phyloP scores from a whole-genome alignment of 2,329 filamentous ascomycete genomes.

The Hypoxylon rubiginosum region DNA sequence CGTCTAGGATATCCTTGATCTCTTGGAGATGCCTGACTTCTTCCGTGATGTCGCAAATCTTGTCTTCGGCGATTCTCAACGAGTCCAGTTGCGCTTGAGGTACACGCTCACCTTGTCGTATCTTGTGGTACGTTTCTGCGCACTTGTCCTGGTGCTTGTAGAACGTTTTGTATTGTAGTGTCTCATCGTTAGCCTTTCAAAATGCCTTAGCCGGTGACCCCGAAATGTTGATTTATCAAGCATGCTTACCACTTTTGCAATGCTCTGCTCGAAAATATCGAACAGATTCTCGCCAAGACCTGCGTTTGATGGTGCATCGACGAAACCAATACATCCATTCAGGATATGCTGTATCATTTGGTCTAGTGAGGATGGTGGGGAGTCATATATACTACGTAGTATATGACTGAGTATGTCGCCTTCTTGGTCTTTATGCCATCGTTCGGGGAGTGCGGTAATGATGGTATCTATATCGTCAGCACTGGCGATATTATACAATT shows the following conservation, averaged over 20 bases:
- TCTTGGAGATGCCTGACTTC: slow-evolving; percentile 8
- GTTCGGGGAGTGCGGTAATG: slow-evolving; percentile 3
- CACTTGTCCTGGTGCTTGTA: neutral
- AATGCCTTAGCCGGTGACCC: neutral
- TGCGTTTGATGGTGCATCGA: slow-evolving; percentile 6
- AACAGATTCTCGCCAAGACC: slow-evolving; percentile 8
- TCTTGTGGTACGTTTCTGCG: neutral
- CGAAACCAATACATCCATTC: neutral
- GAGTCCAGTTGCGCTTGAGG: neutral
- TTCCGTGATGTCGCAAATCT: slow-evolving; percentile 8
- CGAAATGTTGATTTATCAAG: too few relatives aligned
- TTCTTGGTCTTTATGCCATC: neutral
- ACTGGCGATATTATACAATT: too few relatives aligned
- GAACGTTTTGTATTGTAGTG: neutral
- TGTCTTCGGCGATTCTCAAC: neutral
- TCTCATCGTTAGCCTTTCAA: slow-evolving; percentile 4
- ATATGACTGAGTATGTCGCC: slow-evolving; percentile 1
- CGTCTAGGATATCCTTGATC: slow-evolving; percentile 3
- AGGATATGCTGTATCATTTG: slow-evolving; percentile 1
- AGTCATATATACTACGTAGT: neutral
- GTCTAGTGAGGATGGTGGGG: neutral
- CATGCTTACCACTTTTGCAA: slow-evolving; percentile 6
- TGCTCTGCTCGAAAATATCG: slow-evolving; percentile 7
- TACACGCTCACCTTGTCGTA: neutral
- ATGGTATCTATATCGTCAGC: neutral